These are phyloP conservation scores for Jasminum sambac DNA, from an alignment of 257 asterid genomes.

Conservation along the genomic window DNA sequence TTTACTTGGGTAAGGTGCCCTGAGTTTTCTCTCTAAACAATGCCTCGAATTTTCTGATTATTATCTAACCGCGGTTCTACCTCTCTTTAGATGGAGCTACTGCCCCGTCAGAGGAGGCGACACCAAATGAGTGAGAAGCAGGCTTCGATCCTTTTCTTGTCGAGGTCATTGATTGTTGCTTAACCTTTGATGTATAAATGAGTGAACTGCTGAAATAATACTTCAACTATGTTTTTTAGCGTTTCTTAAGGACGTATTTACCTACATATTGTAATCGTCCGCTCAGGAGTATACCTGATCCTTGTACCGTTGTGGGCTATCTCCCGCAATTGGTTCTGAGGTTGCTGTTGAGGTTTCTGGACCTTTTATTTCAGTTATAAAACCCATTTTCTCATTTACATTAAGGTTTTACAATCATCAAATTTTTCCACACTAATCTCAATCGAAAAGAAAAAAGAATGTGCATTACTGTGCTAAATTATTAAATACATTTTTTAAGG, in stretches of 20 bases:
- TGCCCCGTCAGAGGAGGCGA: slow-evolving; percentile 50
- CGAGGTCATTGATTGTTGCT: slow-evolving; percentile 28
- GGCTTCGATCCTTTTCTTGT: slow-evolving; percentile 25
- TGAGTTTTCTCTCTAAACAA: no score
- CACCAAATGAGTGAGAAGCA: slow-evolving; percentile 54
- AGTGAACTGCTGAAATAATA: slow-evolving; percentile 34
- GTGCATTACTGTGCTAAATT: no score
- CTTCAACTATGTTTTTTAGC: slow-evolving; percentile 26
- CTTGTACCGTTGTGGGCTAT: slow-evolving; percentile 36
- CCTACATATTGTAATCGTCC: slow-evolving; percentile 25
- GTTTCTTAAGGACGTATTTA: slow-evolving; percentile 18
- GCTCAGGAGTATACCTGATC: slow-evolving; percentile 26
- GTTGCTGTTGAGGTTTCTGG: background rate
- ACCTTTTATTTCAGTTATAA: background rate
- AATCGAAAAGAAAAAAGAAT: no score
- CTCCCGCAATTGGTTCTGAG: slow-evolving; percentile 10
- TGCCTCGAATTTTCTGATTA: no score
- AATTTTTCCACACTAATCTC: no score
- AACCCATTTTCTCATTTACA: background rate
- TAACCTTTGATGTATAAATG: slow-evolving; percentile 23
- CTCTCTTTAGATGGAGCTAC: slow-evolving; percentile 54
- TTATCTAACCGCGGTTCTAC: no score
- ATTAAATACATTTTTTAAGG: no score
- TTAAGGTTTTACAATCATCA: no score
- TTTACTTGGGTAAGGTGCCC: background rate